A percentile compares a stretch with the other conserved stretches of the same genome.
phyloP scores from a whole-genome alignment of 2,329 filamentous ascomycete genomes.

The Penicillium sclerotigenum region DNA sequence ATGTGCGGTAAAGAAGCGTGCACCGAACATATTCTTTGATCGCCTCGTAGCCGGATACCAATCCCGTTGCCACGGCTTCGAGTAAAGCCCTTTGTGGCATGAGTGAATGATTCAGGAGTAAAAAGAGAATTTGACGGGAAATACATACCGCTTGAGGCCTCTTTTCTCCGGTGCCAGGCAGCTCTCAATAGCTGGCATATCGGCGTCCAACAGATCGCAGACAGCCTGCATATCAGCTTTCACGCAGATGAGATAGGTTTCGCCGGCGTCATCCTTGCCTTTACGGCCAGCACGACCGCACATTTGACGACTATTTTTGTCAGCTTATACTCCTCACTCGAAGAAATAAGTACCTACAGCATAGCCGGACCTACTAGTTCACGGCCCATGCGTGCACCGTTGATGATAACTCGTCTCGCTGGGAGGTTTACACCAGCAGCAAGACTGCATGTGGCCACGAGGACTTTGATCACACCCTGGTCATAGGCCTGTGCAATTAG shows the following conservation, averaged over 20 bases:
- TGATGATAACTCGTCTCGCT: slow-evolving; percentile 70
- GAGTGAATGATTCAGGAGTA: background rate
- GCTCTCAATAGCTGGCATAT: slow-evolving; percentile 67
- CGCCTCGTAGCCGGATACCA: slow-evolving; percentile 63
- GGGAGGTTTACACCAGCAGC: slow-evolving; percentile 78
- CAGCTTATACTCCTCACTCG: slow-evolving; percentile 17
- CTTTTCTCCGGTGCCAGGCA: slow-evolving; percentile 65
- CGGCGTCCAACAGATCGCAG: slow-evolving; percentile 67
- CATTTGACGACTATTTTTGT: slow-evolving; percentile 62
- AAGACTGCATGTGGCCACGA: slow-evolving; percentile 73
- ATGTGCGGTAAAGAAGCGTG: slow-evolving; percentile 63
- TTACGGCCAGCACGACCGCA: slow-evolving; percentile 73
- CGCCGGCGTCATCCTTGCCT: slow-evolving; percentile 72
- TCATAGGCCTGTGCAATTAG: slow-evolving; percentile 70
- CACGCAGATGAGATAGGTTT: slow-evolving; percentile 73
- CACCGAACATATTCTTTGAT: slow-evolving; percentile 66
- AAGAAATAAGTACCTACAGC: slow-evolving; percentile 48
- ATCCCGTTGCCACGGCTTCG: slow-evolving; percentile 65
- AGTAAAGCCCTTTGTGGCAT: slow-evolving; percentile 59
- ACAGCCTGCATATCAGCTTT: slow-evolving; percentile 67
- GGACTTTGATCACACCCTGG: slow-evolving; percentile 62
- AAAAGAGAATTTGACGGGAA: background rate
- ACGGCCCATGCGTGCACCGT: slow-evolving; percentile 71
- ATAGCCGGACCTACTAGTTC: slow-evolving; percentile 75
- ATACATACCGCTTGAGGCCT: slow-evolving; percentile 60